Evolutionary conservation across 441 rosid genomes (phyloP).

Genomic region (Lepidium campestre): DNA sequence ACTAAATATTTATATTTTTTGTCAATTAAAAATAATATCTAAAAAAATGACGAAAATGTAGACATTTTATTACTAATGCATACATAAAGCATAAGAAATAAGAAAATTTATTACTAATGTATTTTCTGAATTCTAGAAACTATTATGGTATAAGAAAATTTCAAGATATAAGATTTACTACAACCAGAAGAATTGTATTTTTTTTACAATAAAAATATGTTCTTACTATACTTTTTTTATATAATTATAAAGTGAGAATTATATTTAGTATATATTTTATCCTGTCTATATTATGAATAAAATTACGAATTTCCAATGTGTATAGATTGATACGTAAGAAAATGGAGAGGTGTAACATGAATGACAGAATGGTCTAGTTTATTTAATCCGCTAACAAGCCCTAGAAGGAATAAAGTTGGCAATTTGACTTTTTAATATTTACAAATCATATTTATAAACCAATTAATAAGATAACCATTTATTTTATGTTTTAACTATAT

Average conservation of each 20-base stretch:
- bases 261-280: neutral
- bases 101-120: no score
- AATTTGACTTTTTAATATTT: constrained; percentile 16
- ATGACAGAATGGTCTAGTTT: constrained; percentile 25
- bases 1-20: neutral
- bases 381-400: neutral
- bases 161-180: no score
- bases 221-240: no score
- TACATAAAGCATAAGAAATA: no score
- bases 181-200: no score
- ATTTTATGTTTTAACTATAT: constrained; percentile 16
- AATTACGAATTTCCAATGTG: neutral
- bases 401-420: constrained; percentile 15
- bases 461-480: neutral
- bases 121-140: neutral
- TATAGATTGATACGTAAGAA: neutral
- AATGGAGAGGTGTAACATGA: constrained; percentile 26
- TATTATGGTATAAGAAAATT: neutral
- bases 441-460: constrained; percentile 12
- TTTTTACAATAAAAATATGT: no score
- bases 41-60: neutral
- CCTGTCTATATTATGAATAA: neutral
- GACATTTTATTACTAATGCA: neutral
- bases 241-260: no score
- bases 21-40: neutral